Evolutionary conservation across 176 grass and related monocot species (phyloP), one percentile per base, ranked within the genome.

Genomic region (Neostapfia colusana): DNA sequence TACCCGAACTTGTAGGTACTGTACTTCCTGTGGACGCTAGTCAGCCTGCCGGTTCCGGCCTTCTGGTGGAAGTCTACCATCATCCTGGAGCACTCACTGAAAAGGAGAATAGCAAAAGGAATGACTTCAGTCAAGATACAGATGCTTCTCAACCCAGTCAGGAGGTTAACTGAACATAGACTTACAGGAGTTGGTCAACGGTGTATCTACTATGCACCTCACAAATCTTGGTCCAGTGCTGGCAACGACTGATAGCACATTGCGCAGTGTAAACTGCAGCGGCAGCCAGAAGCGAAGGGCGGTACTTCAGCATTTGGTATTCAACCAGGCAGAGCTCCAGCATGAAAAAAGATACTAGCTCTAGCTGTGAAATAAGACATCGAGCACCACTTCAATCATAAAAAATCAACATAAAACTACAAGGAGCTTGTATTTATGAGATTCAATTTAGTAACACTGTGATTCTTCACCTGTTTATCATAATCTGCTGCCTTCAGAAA

Each of bases 51-150:
- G 6, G 54, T 26, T 67, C 83, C 77, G 36, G 95, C 89, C 56
- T 95, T 95, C 83, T 81, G 59, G 85, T 95, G 95, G 63, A 99
- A 91, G 14, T 87, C 87, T 69, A 95, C 91, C 78, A 99, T 90
- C 79, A 90, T 81, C 65, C 37, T 83, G 18, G 95, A 89, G 65
- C 95, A 99, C 71, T 92, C 89, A 48, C 92, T 92, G 72, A 26
- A 59, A 21, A 39, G 25, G 24, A 83, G 20, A 42, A 58, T 24
- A 76, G 2, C 14, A 56, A 42, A 65, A 67, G 57, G 34, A 51
- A 64, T 3, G 61, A 4, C 45, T 14, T 4, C 60, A 46, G 41
- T 77, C 36, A 51, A 74, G 44, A 65, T 21, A 49, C 6, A 75
- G 25, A 60, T 60, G 46, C 17, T 69, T 57, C 4, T 58, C 41